Conservation (phyloP, 148 eudicot genomes). For the Simmondsia chinensis region DNA sequence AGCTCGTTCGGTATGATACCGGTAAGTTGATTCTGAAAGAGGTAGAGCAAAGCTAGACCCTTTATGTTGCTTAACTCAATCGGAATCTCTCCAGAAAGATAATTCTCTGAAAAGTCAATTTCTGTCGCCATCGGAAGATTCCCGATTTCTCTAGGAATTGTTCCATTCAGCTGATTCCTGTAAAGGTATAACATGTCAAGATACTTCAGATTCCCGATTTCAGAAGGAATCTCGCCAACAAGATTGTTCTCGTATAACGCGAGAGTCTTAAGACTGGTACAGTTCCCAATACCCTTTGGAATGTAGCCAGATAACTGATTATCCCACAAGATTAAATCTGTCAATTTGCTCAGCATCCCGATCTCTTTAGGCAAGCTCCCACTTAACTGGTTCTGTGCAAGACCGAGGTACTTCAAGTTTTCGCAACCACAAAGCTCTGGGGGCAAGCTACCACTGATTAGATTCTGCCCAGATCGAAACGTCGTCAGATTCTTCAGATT, state of each 20-base stretch:
- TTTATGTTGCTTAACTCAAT: slow-evolving; percentile 47
- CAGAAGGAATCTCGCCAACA: slow-evolving; percentile 66
- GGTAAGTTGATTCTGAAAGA: slow-evolving; percentile 69
- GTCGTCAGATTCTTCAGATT: slow-evolving; percentile 44
- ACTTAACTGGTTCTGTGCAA: slow-evolving; percentile 66
- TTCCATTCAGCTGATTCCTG: slow-evolving; percentile 72
- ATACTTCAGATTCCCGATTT: slow-evolving; percentile 49
- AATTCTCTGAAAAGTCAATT: slow-evolving; percentile 87
- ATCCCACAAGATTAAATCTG: slow-evolving; percentile 64
- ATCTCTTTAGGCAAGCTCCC: slow-evolving; percentile 75
- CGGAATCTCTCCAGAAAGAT: slow-evolving; percentile 69
- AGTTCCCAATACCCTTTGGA: slow-evolving; percentile 74
- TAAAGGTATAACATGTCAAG: slow-evolving; percentile 55
- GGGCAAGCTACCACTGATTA: slow-evolving; percentile 64
- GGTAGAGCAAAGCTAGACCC: slow-evolving; percentile 49
- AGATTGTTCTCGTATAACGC: slow-evolving; percentile 84
- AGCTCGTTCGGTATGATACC: slow-evolving; percentile 71
- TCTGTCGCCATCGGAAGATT: slow-evolving; percentile 63
- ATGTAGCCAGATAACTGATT: slow-evolving; percentile 62
- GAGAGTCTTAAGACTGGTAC: slow-evolving; percentile 59
- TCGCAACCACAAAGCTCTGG: slow-evolving; percentile 64
- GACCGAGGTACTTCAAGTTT: slow-evolving; percentile 58
- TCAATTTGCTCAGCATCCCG: slow-evolving; percentile 56
- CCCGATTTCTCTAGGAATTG: slow-evolving; percentile 77
- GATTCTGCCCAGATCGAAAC: slow-evolving; percentile 84